Conservation (phyloP, 768 basidiomycete species). For the Coprinellus aureogranulatus region DNA sequence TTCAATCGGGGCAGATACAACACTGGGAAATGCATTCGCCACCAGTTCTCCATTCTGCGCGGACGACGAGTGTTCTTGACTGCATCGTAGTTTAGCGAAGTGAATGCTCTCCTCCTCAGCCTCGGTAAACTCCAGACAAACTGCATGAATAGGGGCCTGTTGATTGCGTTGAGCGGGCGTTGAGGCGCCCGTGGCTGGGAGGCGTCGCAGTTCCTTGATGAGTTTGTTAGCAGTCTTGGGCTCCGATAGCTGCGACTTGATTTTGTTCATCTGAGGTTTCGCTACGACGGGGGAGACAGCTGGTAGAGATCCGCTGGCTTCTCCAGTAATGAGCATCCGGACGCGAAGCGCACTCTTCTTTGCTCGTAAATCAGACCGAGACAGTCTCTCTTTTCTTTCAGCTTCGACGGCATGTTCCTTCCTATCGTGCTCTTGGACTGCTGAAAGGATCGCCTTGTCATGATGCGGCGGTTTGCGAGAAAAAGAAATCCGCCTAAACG, state of each 20-base stretch:
- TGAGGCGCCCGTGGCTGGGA: slow-evolving; percentile 41
- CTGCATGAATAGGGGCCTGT: slow-evolving; percentile 66
- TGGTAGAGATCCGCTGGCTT: slow-evolving; percentile 32
- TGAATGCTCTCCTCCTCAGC: slow-evolving; percentile 59
- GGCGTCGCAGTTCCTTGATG: slow-evolving; percentile 63
- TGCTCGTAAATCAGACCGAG: slow-evolving; percentile 57
- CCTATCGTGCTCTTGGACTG: slow-evolving; percentile 38
- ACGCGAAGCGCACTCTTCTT: slow-evolving; percentile 61
- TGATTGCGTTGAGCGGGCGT: slow-evolving; percentile 6
- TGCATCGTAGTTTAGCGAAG: slow-evolving; percentile 44
- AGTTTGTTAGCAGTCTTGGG: slow-evolving; percentile 69
- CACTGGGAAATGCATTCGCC: slow-evolving; percentile 28
- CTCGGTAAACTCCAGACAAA: slow-evolving; percentile 66
- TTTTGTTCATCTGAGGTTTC: slow-evolving; percentile 54
- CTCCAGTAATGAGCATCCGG: slow-evolving; percentile 69
- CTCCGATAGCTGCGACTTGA: slow-evolving; percentile 65
- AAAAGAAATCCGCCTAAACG: slow-evolving; percentile 15
- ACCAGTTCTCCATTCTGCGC: slow-evolving; percentile 7
- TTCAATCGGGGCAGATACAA: slow-evolving; percentile 50
- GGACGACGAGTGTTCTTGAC: not conserved
- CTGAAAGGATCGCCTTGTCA: slow-evolving; percentile 34
- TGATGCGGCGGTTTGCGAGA: slow-evolving; percentile 26
- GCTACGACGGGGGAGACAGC: slow-evolving; percentile 41
- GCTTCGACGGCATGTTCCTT: slow-evolving; percentile 23
- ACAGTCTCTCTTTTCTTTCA: slow-evolving; percentile 13